These are phyloP conservation scores for Candida tunisiensis DNA, from an alignment of 1,139 yeast genomes.

Conservation along the genomic window DNA sequence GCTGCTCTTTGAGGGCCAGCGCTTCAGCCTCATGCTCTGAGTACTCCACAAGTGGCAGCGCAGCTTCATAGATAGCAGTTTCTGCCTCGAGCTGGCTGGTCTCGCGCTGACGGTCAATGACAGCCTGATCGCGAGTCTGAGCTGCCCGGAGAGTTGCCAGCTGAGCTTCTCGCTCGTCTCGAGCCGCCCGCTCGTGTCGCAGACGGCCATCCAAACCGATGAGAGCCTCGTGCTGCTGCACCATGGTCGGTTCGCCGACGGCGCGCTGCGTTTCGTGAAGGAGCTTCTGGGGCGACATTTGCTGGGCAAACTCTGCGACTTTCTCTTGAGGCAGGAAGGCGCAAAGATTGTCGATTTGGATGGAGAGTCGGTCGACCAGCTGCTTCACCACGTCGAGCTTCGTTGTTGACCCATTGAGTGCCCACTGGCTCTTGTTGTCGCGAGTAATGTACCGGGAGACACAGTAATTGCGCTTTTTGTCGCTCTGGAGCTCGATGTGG, in stretches of 20 bases:
- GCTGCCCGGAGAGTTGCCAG: no score
- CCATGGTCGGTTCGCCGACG: constrained; percentile 44
- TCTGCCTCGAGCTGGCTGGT: no score
- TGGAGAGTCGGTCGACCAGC: constrained; percentile 35
- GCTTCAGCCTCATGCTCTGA: no score
- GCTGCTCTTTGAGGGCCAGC: no score
- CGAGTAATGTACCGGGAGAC: constrained; percentile 28
- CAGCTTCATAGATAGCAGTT: no score
- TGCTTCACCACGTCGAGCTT: constrained; percentile 31
- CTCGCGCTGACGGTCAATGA: no score
- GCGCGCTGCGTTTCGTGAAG: constrained; percentile 72
- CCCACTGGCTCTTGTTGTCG: constrained; percentile 36
- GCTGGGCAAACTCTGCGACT: constrained; percentile 81
- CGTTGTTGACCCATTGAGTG: constrained; percentile 28
- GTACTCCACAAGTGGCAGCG: no score
- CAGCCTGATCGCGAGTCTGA: no score
- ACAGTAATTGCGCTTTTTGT: constrained; percentile 17
- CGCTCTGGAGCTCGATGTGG: constrained; percentile 47
- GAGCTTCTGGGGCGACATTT: constrained; percentile 61
- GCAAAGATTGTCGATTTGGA: constrained; percentile 82
- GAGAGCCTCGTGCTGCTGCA: constrained; percentile 38
- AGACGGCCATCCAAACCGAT: constrained; percentile 31
- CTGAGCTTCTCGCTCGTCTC: no score
- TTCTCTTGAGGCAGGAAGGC: constrained; percentile 93
- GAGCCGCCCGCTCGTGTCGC: no score